Base-by-base conservation (phyloP, 2,329 filamentous ascomycete genomes). In the Didymellaceae sp. region DNA sequence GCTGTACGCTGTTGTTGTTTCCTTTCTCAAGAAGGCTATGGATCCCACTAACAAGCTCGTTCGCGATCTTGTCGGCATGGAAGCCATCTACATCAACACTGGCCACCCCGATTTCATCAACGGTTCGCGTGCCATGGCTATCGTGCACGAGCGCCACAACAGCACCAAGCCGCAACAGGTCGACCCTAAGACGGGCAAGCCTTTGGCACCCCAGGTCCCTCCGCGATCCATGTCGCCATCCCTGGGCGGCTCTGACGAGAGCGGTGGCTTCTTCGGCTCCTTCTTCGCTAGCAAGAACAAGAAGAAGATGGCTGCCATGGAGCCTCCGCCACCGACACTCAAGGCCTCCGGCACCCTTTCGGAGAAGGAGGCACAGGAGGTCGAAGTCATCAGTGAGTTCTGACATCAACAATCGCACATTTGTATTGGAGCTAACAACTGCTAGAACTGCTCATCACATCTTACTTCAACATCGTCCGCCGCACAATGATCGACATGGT, bases 301-400 rank as follows among this genome's bases (percentile, higher is more conserved):
- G 86, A 99, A 99, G 85, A 97, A 97, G 87, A 95, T 96, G 78
- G 94, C 94, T n/a, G 92, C 93, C 38, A 99, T 99, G 94, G 94
- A 99, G 74, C 82, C 94, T 11, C 94, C 94, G 30, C 94, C 94
- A 56, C 85, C 94, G 22, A 93, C 86, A 32, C 85, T 99, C 50
- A 99, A 97, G 80, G 94, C 94, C 25, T 96, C 91, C 3, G 93
- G 94, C 32, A 96, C 88, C 20, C 80, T 99, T 30, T 96, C 90
- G 5, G 94, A 99, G 77, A 91, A 94, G 55, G 94, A 99, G 74
- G 87, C 86, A 52, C 90, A 96, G 58, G 94, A 99, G 75, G 94
- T 99, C 37, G 94, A 99, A 77, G 92, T 99, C 56, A 99, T 99
- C 71, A 99, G 90, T 94, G 83, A 66, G 89, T 85, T 3, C 13